These are phyloP conservation scores for Oemleria cerasiformis DNA, from an alignment of 306 rosid genomes.

Conservation along the genomic window DNA sequence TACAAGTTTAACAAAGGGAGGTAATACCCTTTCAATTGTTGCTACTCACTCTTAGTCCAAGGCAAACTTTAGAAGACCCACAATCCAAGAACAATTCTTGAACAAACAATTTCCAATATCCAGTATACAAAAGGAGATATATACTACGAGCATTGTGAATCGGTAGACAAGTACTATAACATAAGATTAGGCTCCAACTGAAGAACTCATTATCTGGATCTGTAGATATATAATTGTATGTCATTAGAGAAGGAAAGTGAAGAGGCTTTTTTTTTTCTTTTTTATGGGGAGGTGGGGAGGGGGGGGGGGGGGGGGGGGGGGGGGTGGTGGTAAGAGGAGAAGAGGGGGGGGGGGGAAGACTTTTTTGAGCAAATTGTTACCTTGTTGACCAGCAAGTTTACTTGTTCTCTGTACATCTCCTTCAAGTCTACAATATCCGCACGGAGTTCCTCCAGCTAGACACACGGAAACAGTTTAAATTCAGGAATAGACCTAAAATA, in stretches of 20 bases:
- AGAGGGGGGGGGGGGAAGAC: background rate
- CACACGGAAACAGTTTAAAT: conserved; percentile 33
- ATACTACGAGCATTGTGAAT: conserved; percentile 15
- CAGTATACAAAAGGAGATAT: background rate
- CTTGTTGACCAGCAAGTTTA: conserved; percentile 92
- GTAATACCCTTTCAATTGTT: background rate
- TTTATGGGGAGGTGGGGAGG: too few species aligned
- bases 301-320: too few species aligned
- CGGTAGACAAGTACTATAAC: background rate
- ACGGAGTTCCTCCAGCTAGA: conserved; percentile 97
- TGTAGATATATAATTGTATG: conserved; percentile 3
- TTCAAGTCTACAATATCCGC: conserved; percentile 97
- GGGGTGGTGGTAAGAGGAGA: too few species aligned
- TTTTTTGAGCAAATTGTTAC: conserved; percentile 31
- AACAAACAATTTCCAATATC: conserved; percentile 11
- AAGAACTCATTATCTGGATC: conserved; percentile 42
- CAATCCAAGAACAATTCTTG: background rate
- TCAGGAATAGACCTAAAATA: conserved; percentile 17
- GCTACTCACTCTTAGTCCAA: conserved; percentile 18
- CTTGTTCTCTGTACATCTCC: conserved; percentile 99
- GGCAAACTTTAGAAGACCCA: conserved; percentile 7
- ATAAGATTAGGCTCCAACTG: conserved; percentile 14
- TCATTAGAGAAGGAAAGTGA: background rate
- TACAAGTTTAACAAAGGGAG: background rate
- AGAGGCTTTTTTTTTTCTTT: background rate